A percentile compares a stretch with the other conserved stretches of the same genome.
These are phyloP conservation scores for Comarum palustre DNA, from an alignment of 306 rosid species.

Conservation along the genomic window DNA sequence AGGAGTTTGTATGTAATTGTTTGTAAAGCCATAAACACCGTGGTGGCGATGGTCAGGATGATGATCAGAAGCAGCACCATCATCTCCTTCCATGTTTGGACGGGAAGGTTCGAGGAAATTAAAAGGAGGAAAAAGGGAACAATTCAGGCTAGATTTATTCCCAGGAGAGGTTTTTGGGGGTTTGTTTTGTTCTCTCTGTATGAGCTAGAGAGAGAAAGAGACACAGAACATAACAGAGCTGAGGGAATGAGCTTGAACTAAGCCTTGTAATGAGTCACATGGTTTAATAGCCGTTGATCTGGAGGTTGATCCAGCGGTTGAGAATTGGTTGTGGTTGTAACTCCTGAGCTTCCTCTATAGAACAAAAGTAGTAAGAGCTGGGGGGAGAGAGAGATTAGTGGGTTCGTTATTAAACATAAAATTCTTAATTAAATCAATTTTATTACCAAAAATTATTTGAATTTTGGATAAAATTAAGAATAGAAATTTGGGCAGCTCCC, in stretches of 20 bases:
- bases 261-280: slow-evolving; percentile 46
- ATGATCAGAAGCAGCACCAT: slow-evolving; percentile 7
- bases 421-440: slow-evolving; percentile 12
- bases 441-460: neutral
- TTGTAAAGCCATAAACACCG: slow-evolving; percentile 11
- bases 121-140: slow-evolving; percentile 12
- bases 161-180: slow-evolving; percentile 18
- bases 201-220: neutral
- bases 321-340: slow-evolving; percentile 39
- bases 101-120: neutral
- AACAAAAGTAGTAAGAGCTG: slow-evolving; percentile 31
- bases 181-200: slow-evolving; percentile 1
- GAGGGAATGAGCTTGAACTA: slow-evolving; percentile 36
- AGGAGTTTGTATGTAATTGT: slow-evolving; percentile 2
- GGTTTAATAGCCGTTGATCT: slow-evolving; percentile 37
- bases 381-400: slow-evolving; percentile 58
- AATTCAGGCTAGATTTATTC: slow-evolving; percentile 23
- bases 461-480: neutral
- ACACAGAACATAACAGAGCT: slow-evolving; percentile 2
- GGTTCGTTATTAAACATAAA: slow-evolving; percentile 30
- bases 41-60: slow-evolving; percentile 11
- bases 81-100: slow-evolving; percentile 41
- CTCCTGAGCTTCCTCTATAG: slow-evolving; percentile 57
- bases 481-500: neutral
- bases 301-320: slow-evolving; percentile 39